A percentile compares a stretch with the other conserved stretches of the same genome.
Evolutionary conservation across 2,329 filamentous ascomycete genomes (phyloP).

Genomic region (Metarhizium brunneum): DNA sequence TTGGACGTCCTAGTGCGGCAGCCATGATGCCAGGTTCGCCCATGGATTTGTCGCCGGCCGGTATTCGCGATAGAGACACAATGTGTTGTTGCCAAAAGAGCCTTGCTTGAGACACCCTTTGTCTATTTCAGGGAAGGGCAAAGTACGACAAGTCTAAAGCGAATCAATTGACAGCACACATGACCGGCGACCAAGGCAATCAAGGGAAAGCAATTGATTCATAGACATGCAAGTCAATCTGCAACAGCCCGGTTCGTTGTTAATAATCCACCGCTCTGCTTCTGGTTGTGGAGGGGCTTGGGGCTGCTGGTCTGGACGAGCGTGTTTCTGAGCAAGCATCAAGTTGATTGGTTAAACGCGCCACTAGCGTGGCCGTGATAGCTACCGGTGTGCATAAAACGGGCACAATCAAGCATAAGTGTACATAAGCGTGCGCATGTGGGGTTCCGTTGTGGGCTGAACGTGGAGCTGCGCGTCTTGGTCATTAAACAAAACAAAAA

Average conservation of each 20-base stretch:
- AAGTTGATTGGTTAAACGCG: neutral
- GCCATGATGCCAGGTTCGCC: constrained; percentile 2
- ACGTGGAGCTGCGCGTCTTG: constrained; percentile 9
- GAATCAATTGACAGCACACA: neutral
- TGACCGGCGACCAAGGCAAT: neutral
- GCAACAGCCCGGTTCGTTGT: neutral
- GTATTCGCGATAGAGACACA: neutral
- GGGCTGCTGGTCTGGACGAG: neutral
- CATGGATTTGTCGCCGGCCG: neutral
- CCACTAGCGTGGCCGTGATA: neutral
- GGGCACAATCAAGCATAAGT: neutral
- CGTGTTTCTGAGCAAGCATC: neutral
- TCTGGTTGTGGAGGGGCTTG: neutral
- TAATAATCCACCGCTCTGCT: neutral
- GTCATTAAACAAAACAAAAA: constrained; percentile 24
- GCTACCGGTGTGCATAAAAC: neutral
- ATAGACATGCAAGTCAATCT: neutral
- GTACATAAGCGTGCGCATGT: no score
- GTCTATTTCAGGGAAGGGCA: neutral
- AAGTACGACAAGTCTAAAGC: neutral
- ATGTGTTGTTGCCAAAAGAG: neutral
- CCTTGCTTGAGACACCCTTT: neutral
- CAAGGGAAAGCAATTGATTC: neutral
- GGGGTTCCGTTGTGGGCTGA: neutral
- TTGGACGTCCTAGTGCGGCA: neutral